Evolutionary conservation across 2,329 filamentous ascomycete genomes (phyloP).

Genomic region (Rutstroemia sp.): DNA sequence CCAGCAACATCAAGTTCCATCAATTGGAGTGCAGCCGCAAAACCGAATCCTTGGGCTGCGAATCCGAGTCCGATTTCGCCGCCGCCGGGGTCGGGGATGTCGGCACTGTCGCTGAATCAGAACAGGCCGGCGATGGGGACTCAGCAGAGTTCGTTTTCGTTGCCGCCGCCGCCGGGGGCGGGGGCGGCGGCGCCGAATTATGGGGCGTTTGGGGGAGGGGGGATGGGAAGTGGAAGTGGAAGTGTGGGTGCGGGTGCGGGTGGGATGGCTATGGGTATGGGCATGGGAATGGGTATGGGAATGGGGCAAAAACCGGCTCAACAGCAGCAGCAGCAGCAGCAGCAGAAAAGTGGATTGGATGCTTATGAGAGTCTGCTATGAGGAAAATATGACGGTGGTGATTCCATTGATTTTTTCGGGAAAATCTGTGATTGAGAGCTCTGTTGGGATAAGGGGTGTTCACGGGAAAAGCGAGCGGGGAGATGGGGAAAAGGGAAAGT

Average conservation of each 20-base stretch:
- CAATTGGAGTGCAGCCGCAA: slow-evolving; percentile 42
- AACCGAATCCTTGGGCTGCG: slow-evolving; percentile 42
- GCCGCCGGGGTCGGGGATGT: background rate
- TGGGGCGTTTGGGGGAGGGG: slow-evolving; percentile 27
- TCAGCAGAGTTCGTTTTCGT: slow-evolving; percentile 24
- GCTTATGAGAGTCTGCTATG: slow-evolving; percentile 49
- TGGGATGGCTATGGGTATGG: slow-evolving; percentile 14
- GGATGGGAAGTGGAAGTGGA: slow-evolving; percentile 2
- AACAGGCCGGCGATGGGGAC: background rate
- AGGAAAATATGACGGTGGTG: background rate
- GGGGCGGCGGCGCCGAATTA: slow-evolving; percentile 9
- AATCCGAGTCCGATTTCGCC: slow-evolving; percentile 25
- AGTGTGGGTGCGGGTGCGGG: too few relatives aligned
- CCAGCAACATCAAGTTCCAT: slow-evolving; percentile 29
- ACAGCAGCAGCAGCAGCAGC: slow-evolving; percentile 8
- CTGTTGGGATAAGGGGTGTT: background rate
- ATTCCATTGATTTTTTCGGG: too few relatives aligned
- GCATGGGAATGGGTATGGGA: slow-evolving; percentile 21
- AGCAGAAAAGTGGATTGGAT: slow-evolving; percentile 40
- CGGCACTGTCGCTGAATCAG: background rate
- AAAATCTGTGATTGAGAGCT: too few relatives aligned
- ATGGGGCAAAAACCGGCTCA: slow-evolving; percentile 19
- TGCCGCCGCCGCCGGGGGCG: slow-evolving; percentile 23
- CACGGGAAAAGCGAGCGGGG: background rate
- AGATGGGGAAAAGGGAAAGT: background rate